phyloP scores from a whole-genome alignment of 2,329 filamentous ascomycete species.

The Escovopsis sp. region DNA sequence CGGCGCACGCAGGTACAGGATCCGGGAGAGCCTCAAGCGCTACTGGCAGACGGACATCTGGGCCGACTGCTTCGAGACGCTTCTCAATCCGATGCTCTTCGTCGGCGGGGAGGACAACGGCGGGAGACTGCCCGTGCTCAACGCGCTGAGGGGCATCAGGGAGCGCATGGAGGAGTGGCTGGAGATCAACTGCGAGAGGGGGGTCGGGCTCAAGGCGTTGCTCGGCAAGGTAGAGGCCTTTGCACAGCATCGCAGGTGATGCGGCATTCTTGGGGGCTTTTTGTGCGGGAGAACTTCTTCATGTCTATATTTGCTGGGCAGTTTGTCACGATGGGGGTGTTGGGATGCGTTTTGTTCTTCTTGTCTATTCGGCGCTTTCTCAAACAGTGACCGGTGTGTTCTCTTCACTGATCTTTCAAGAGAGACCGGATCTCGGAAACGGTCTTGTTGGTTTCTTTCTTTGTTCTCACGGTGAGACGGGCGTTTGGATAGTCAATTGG shows the following conservation, averaged over 20 bases:
- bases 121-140: slow-evolving; percentile 56
- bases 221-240: slow-evolving; percentile 48
- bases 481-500: too few species aligned
- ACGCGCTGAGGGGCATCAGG: slow-evolving; percentile 52
- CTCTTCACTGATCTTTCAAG: too few species aligned
- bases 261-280: neutral
- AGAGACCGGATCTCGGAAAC: too few species aligned
- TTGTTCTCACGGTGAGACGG: too few species aligned
- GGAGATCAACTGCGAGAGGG: slow-evolving; percentile 67
- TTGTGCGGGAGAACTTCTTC: neutral
- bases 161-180: slow-evolving; percentile 78
- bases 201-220: slow-evolving; percentile 55
- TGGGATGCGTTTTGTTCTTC: neutral
- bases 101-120: slow-evolving; percentile 46
- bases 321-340: neutral
- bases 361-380: too few species aligned
- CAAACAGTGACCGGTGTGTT: too few species aligned
- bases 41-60: slow-evolving; percentile 97
- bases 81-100: slow-evolving; percentile 67
- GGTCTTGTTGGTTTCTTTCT: too few species aligned
- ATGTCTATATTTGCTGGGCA: neutral
- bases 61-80: slow-evolving; percentile 64
- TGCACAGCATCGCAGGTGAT: slow-evolving; percentile 21
- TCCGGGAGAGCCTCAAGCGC: slow-evolving; percentile 73
- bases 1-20: slow-evolving; percentile 50